A percentile compares a stretch with the other conserved stretches of the same genome.
Evolutionary conservation across 805 yeast species (phyloP).

Genomic region (Naumovozyma dairenensis): DNA sequence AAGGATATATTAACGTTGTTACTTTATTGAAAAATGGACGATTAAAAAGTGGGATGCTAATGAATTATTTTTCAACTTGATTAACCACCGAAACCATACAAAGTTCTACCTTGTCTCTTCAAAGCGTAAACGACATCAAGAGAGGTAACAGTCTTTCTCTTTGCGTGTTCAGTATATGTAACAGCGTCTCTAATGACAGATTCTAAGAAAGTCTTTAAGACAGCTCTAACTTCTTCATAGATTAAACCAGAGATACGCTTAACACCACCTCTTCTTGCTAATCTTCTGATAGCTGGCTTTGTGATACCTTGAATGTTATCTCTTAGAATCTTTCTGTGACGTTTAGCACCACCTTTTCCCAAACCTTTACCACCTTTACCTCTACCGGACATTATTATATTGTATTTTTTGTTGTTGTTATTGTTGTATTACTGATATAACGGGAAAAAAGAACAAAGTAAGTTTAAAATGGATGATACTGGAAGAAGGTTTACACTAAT

Average conservation of each 20-base stretch:
- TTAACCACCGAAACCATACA: constrained; percentile 99
- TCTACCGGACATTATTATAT: constrained; percentile 77
- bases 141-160: constrained; percentile 98
- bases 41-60: not conserved
- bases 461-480: too few species aligned
- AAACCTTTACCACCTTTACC: constrained; percentile 99
- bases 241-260: constrained; percentile 98
- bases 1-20: too few species aligned
- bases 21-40: too few species aligned
- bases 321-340: constrained; percentile 98
- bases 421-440: not conserved
- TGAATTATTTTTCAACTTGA: not conserved
- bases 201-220: constrained; percentile 88
- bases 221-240: constrained; percentile 97
- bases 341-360: constrained; percentile 99
- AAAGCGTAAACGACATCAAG: constrained; percentile 97
- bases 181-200: constrained; percentile 97
- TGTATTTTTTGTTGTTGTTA: constrained; percentile 5
- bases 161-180: constrained; percentile 98
- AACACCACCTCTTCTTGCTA: constrained; percentile 99
- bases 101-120: constrained; percentile 99
- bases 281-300: constrained; percentile 98
- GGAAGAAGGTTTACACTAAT: too few species aligned
- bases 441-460: not conserved
- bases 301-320: constrained; percentile 99